A percentile compares a stretch with the other conserved stretches of the same genome.
Evolutionary conservation across 1,284 basidiomycete species (phyloP).

Genomic region (Tylopilus orsonianus): DNA sequence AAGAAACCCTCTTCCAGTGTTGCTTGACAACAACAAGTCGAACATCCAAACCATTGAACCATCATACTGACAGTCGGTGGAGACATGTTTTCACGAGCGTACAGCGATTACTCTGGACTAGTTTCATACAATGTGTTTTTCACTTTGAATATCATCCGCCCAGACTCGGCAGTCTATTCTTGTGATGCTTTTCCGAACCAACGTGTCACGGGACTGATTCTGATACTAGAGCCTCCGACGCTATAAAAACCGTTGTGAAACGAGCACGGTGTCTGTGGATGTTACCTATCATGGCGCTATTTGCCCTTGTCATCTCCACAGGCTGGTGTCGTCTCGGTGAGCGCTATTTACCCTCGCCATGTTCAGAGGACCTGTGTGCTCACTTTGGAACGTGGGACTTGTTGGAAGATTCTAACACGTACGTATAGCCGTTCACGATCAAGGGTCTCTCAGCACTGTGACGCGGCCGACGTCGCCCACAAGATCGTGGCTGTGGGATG

Average conservation of each 20-base stretch:
- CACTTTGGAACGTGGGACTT: constrained; percentile 34
- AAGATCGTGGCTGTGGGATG: constrained; percentile 75
- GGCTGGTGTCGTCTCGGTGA: constrained; percentile 42
- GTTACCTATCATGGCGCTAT: constrained; percentile 19
- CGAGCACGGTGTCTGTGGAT: not conserved
- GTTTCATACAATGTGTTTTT: constrained; percentile 4
- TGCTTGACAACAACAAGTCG: constrained; percentile 7
- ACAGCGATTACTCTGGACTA: not conserved
- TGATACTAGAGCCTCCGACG: not conserved
- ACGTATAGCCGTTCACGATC: constrained; percentile 8
- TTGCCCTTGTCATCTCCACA: constrained; percentile 43
- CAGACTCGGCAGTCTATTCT: constrained; percentile 6
- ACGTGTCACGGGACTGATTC: constrained; percentile 5
- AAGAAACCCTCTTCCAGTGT: constrained; percentile 14
- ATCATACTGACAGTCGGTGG: not conserved
- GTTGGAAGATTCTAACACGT: constrained; percentile 45
- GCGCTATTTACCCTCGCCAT: not conserved
- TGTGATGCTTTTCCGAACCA: not conserved
- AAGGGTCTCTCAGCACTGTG: constrained; percentile 29
- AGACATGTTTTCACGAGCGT: not conserved
- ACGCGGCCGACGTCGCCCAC: constrained; percentile 68
- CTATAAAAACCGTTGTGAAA: constrained; percentile 1
- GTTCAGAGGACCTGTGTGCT: not conserved
- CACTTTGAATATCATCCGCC: constrained; percentile 3
- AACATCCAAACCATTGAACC: too few relatives aligned